Evolutionary conservation across 352 stramenopile genomes (phyloP).

Genomic region (Phytophthora niederhauseri): DNA sequence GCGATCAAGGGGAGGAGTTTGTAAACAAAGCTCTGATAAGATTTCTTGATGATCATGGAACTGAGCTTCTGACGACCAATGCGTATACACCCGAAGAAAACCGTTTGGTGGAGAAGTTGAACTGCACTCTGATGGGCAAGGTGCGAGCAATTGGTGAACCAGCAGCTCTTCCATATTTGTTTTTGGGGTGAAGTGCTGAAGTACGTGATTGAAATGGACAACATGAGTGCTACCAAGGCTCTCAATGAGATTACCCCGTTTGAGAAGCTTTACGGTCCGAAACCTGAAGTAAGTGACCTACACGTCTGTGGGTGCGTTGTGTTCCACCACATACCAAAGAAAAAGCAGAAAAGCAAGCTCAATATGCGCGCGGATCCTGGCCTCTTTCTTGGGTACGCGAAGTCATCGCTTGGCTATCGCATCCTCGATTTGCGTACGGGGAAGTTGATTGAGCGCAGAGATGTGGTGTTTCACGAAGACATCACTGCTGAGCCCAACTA

Average conservation of each 20-base stretch:
- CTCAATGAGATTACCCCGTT: conserved; percentile 5
- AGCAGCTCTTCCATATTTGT: background rate
- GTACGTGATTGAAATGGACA: conserved; percentile 4
- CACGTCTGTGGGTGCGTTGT: background rate
- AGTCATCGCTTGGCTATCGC: too few relatives aligned
- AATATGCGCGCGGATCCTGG: background rate
- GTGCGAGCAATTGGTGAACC: conserved; percentile 1
- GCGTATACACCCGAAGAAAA: background rate
- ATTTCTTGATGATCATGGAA: background rate
- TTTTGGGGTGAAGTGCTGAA: conserved; percentile 1
- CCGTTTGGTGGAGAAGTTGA: conserved; percentile 6
- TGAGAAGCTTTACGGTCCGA: background rate
- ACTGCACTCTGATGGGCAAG: background rate
- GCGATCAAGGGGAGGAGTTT: background rate
- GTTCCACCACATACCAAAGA: conserved; percentile 11
- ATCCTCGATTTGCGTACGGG: too few relatives aligned
- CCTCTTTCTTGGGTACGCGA: too few relatives aligned
- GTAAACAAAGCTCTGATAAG: background rate
- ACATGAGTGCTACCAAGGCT: conserved; percentile 2
- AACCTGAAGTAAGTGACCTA: conserved; percentile 2
- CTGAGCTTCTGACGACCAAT: background rate
- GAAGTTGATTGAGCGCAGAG: too few relatives aligned
- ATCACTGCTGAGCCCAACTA: too few relatives aligned
- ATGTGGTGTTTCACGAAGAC: too few relatives aligned
- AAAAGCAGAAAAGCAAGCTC: background rate